Conservation (phyloP, 2,329 filamentous ascomycete genomes). For the Diplodia corticola region DNA sequence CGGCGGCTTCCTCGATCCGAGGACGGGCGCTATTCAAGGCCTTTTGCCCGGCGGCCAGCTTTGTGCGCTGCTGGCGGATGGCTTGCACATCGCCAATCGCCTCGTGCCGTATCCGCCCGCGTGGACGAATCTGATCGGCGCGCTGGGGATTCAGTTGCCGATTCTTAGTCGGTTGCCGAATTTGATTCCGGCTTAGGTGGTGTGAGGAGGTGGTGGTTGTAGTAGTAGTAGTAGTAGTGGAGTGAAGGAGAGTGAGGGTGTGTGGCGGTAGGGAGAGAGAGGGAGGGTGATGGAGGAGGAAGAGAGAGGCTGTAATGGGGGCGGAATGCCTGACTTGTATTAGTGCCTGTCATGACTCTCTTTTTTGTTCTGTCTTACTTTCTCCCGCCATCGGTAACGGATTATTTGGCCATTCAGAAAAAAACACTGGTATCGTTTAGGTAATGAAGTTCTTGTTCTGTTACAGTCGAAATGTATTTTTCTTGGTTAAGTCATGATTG, state of each 20-base stretch:
- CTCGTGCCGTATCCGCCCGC: conserved; percentile 21
- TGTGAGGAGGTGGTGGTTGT: not conserved
- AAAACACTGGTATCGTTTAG: too few relatives aligned
- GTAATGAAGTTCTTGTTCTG: too few relatives aligned
- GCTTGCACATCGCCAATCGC: conserved; percentile 18
- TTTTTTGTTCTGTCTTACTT: not conserved
- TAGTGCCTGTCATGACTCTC: not conserved
- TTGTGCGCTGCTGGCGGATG: conserved; percentile 8
- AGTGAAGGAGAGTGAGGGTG: not conserved
- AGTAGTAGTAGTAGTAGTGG: too few relatives aligned
- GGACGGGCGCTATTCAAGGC: conserved; percentile 15
- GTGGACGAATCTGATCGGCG: not conserved
- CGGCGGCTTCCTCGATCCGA: conserved; percentile 18
- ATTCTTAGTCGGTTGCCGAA: conserved; percentile 6
- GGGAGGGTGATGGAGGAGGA: not conserved
- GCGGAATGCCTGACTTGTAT: not conserved
- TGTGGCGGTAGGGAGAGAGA: too few relatives aligned
- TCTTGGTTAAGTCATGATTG: too few relatives aligned
- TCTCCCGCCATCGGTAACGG: not conserved
- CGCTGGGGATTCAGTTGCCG: conserved; percentile 8
- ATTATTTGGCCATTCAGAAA: not conserved
- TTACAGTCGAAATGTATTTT: too few relatives aligned
- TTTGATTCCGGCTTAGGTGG: not conserved
- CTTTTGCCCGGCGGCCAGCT: conserved; percentile 19
- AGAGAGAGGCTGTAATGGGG: not conserved